Conservation (phyloP, 257 asterid genomes). For the Primulina eburnea region DNA sequence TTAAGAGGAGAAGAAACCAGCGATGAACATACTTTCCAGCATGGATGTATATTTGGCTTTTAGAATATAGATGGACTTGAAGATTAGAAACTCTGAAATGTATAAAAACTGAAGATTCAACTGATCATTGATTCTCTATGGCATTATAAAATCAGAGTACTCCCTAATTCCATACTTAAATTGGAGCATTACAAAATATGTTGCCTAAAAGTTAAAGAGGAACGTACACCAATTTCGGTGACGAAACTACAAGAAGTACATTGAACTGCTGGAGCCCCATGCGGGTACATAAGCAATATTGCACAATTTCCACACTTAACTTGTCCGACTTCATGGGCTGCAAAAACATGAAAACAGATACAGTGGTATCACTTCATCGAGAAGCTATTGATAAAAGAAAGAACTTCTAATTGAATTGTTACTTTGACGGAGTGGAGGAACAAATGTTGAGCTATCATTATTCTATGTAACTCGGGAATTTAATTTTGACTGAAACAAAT, state of each 20-base stretch:
- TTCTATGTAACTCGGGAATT: neutral
- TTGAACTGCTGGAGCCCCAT: constrained; percentile 72
- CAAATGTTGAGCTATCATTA: neutral
- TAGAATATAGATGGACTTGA: neutral
- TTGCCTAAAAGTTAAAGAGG: constrained; percentile 22
- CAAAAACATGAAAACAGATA: constrained; percentile 6
- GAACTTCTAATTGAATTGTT: neutral
- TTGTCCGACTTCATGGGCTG: constrained; percentile 89
- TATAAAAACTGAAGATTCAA: no score
- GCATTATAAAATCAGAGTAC: no score
- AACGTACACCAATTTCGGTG: constrained; percentile 73
- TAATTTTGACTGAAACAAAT: neutral
- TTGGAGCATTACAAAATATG: no score
- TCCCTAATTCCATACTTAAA: no score
- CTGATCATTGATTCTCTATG: no score
- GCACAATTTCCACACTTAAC: constrained; percentile 75
- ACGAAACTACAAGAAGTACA: constrained; percentile 72
- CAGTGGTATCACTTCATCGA: neutral
- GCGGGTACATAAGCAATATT: constrained; percentile 75
- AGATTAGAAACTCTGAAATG: neutral
- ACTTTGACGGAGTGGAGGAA: neutral
- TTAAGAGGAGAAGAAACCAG: constrained; percentile 22
- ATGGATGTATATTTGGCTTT: neutral
- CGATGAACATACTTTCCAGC: neutral
- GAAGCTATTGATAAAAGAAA: neutral